Base-by-base conservation (phyloP, 108 stramenopile genomes). In the Cyclotella kingstonii region DNA sequence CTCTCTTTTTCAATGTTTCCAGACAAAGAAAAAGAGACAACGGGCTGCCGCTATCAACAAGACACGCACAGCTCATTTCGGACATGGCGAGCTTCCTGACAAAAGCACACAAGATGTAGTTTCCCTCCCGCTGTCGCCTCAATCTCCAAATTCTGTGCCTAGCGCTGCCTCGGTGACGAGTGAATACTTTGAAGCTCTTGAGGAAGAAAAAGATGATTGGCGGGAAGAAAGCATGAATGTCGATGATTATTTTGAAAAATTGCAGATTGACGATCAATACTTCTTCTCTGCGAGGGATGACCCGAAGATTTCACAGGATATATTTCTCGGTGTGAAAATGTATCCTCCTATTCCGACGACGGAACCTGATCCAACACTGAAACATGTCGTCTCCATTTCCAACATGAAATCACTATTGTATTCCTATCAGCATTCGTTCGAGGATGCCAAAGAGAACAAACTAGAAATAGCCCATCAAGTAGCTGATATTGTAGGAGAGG, bases 201-300 rank as follows among this genome's bases (percentile, higher is more conserved):
- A 69, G 12, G 68, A 51, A 30, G 45, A 59, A 14, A 18, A 54
- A 5, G 22, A 22, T 17, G 60, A 60, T 34, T 56, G 40, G 38
- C 51, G n/a, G n/a, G 15, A 40, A 2, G 39, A 64, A 30, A 28
- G 26, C 12, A 3, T 17, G 6, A 27, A 41, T 17, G 55, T 29
- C 47, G 54, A 52, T 19, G 57, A 41, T 36, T 23, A 70, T 25
- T 69, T 60, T 19, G 47, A 43, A 7, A 43, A 56, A 2, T 7
- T 60, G 11, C 29, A 59, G 50, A 61, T 70, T 3, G 69, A 70
- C 22, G 69, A 60, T 14, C 60, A 70, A 54, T 70, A 35, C 35
- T 70, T 54, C 51, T 70, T 70, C 31, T 36, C 51, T 23, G 69
- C 69, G 6, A 30, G 30, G 23, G 69, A 70, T 59, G 58, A 70